These are phyloP conservation scores for Hyparrhenia diplandra DNA, from an alignment of 176 grass and related monocot species.

Conservation along the genomic window DNA sequence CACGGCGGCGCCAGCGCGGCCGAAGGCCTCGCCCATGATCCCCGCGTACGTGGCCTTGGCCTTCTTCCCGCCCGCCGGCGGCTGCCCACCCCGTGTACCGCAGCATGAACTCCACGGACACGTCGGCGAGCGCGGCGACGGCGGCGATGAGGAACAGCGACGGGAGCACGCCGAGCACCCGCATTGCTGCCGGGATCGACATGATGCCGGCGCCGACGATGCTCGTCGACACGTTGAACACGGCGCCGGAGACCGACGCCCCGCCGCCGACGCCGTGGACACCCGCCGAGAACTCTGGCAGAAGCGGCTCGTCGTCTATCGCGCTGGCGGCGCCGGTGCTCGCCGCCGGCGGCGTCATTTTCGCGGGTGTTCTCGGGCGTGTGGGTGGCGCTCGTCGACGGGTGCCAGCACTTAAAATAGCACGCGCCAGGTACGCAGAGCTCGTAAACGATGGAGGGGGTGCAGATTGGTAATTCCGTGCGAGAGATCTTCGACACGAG, in stretches of 20 bases:
- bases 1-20: slow-evolving; percentile 39
- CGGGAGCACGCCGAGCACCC: slow-evolving; percentile 68
- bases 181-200: slow-evolving; percentile 92
- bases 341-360: slow-evolving; percentile 5
- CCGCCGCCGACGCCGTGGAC: background rate
- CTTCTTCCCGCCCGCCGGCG: background rate
- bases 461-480: background rate
- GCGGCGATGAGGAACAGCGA: slow-evolving; percentile 43
- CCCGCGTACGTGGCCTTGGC: slow-evolving; percentile 49
- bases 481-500: too few relatives aligned
- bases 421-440: background rate
- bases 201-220: slow-evolving; percentile 95
- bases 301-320: slow-evolving; percentile 35
- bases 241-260: slow-evolving; percentile 57
- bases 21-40: slow-evolving; percentile 72
- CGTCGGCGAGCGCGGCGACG: slow-evolving; percentile 54
- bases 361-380: background rate
- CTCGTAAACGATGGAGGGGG: too few relatives aligned
- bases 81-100: slow-evolving; percentile 57
- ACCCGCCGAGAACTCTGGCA: slow-evolving; percentile 30
- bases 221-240: slow-evolving; percentile 93
- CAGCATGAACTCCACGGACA: slow-evolving; percentile 71
- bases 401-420: background rate
- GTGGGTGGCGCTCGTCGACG: slow-evolving; percentile 22
- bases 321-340: background rate